phyloP scores from a whole-genome alignment of 2,329 filamentous ascomycete species.

The Xylariaceae sp. region DNA sequence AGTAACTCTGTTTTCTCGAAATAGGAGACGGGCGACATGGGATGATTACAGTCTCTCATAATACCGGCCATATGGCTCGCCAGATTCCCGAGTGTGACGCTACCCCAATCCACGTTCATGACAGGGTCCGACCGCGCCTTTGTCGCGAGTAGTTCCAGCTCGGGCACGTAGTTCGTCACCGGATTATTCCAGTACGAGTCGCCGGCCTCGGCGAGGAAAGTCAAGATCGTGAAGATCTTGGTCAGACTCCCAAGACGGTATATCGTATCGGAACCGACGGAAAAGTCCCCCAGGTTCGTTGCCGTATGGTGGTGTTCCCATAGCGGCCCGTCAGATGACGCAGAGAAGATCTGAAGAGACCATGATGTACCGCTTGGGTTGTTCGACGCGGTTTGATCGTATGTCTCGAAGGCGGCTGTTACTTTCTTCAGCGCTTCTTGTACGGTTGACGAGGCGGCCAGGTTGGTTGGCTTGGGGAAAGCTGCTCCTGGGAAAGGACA shows the following conservation, averaged over 20 bases:
- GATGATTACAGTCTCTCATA: slow-evolving; percentile 38
- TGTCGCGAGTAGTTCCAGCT: slow-evolving; percentile 34
- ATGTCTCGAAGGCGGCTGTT: slow-evolving; percentile 39
- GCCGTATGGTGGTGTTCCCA: slow-evolving; percentile 43
- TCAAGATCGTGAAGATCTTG: slow-evolving; percentile 44
- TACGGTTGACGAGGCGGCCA: slow-evolving; percentile 39
- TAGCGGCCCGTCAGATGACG: slow-evolving; percentile 33
- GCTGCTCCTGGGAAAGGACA: slow-evolving; percentile 45
- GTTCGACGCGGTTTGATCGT: slow-evolving; percentile 35
- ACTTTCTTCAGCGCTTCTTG: slow-evolving; percentile 41
- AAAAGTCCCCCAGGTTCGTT: slow-evolving; percentile 32
- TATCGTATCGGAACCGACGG: slow-evolving; percentile 39
- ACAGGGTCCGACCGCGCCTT: slow-evolving; percentile 35
- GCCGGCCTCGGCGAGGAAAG: slow-evolving; percentile 40
- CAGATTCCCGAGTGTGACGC: slow-evolving; percentile 39
- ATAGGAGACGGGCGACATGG: not conserved
- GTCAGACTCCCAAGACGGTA: slow-evolving; percentile 43
- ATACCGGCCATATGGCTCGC: slow-evolving; percentile 43
- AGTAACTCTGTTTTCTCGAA: not conserved
- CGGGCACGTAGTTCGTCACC: slow-evolving; percentile 39
- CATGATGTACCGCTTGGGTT: slow-evolving; percentile 45
- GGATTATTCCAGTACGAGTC: slow-evolving; percentile 40
- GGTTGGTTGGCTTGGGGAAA: slow-evolving; percentile 43
- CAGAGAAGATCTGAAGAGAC: slow-evolving; percentile 44
- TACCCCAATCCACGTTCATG: slow-evolving; percentile 35